phyloP scores from a whole-genome alignment of 106 monocot species.

The Phalaenopsis aphrodite region DNA sequence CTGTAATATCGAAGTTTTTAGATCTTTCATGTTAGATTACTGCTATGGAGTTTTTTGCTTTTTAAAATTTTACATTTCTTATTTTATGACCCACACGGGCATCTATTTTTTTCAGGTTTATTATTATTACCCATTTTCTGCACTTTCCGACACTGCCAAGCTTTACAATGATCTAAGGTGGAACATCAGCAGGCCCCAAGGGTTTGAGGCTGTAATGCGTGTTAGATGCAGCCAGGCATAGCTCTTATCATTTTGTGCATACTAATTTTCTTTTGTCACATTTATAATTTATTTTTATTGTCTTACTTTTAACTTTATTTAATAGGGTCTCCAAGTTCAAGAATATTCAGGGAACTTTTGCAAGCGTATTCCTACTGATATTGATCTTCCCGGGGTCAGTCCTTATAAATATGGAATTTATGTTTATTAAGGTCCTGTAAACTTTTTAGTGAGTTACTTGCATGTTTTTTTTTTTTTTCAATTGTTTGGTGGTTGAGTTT shows the following conservation, averaged over 20 bases:
- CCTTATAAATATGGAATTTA: not conserved
- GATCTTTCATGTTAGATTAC: not conserved
- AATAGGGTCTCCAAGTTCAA: conserved; percentile 67
- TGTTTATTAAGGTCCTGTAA: not conserved
- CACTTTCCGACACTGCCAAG: conserved; percentile 87
- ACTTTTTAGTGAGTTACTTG: not conserved
- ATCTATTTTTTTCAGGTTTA: conserved; percentile 55
- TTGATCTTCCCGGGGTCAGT: conserved; percentile 74
- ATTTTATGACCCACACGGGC: not conserved
- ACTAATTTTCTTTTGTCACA: not conserved
- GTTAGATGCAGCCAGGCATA: conserved; percentile 87
- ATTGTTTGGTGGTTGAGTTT: not conserved
- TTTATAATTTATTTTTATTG: not conserved
- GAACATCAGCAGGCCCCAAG: conserved; percentile 94
- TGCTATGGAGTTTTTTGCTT: not conserved
- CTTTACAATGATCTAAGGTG: conserved; percentile 98
- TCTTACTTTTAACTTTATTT: not conserved
- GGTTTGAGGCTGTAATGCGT: conserved; percentile 99
- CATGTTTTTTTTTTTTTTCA: not conserved
- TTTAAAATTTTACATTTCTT: not conserved
- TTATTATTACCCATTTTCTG: conserved; percentile 94
- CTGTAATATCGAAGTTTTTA: not conserved
- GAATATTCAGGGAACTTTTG: conserved; percentile 75
- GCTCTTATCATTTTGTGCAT: not conserved
- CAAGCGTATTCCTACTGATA: conserved; percentile 77